Conservation (phyloP, 2,329 filamentous ascomycete species). For the Pyrenophora graminea region DNA sequence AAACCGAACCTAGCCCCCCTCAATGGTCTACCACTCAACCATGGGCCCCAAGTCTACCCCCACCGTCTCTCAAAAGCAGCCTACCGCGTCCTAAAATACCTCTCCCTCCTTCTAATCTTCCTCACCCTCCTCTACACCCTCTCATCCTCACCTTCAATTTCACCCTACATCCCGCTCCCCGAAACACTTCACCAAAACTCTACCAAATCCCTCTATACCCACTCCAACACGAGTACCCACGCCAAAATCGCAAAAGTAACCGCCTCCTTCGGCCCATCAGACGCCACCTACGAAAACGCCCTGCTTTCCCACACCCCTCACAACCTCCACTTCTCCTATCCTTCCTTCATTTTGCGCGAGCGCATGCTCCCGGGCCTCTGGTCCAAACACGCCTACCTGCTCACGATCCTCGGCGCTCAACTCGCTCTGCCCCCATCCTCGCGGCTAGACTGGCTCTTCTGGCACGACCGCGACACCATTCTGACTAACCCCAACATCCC, state of each 20-base stretch:
- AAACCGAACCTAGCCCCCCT: too few relatives aligned
- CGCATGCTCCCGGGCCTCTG: constrained; percentile 8
- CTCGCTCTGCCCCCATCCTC: constrained; percentile 1
- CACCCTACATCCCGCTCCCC: not conserved
- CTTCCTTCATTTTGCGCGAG: constrained; percentile 5
- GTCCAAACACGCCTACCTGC: constrained; percentile 9
- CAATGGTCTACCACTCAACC: too few relatives aligned
- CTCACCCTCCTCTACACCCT: not conserved
- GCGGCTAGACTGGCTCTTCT: constrained; percentile 6
- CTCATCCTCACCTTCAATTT: too few relatives aligned
- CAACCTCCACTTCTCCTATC: constrained; percentile 4
- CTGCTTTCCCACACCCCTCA: constrained; percentile 5
- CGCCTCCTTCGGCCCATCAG: constrained; percentile 4
- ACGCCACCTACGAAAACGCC: constrained; percentile 5
- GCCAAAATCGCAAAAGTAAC: constrained; percentile 8
- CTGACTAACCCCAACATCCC: constrained; percentile 8
- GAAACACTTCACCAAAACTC: not conserved
- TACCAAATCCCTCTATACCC: not conserved
- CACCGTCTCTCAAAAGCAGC: too few relatives aligned
- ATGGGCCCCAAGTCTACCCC: too few relatives aligned
- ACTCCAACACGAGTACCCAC: not conserved
- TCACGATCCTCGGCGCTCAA: constrained; percentile 6
- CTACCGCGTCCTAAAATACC: too few relatives aligned
- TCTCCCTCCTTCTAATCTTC: not conserved
- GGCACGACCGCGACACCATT: constrained; percentile 10